Evolutionary conservation across 2,329 filamentous ascomycete species (phyloP), one percentile per base, ranked within the genome.

Genomic region (Coniochaeta pulveracea): DNA sequence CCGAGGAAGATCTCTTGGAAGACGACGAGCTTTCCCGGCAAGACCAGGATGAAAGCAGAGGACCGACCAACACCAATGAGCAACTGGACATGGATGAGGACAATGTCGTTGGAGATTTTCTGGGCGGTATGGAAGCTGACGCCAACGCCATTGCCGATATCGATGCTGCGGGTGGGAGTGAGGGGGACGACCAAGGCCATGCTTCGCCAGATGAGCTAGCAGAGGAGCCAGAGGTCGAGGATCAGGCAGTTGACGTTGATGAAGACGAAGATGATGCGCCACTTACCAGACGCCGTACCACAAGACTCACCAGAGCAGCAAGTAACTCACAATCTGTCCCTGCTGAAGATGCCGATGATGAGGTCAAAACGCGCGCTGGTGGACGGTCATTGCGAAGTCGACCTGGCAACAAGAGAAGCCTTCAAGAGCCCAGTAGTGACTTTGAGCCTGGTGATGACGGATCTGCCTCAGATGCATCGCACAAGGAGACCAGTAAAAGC

Each of bases 371-470:
- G 18, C 41, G 40, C 9, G 48, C 51, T 10, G 48, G 46, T n/a
- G 47, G 50, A n/a, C 52, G 57, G 16, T n/a, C n/a, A n/a, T n/a
- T n/a, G n/a, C 58, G 66, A 16, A 66, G 69, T 5, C 49, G 72
- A 28, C 72, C 58, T 10, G 63, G 59, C 34, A 63, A 59, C 35
- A 60, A 56, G 10, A 57, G 56, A 9, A 60, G 61, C 40, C 63
- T 57, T 3, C 62, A 69, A 36, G 71, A 76, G 37, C 64, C 62
- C 5, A 75, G 70, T 33, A 76, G 71, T 43, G 72, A 76, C 41
- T 76, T 76, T 43, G 72, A 76, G 35, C 72, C 72, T 12, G 67
- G 61, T 10, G 68, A 74, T 16, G 72, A 64, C 7, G 64, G 55
- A 18, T 68, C 63, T 1, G 48, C 41, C 11, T 47, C 46, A 9